Percentiles rank a stretch among this genome's conserved stretches.
These are phyloP conservation scores for Coemansia sp. DNA, from an alignment of 192 early-diverging fungal species.

Conservation along the genomic window DNA sequence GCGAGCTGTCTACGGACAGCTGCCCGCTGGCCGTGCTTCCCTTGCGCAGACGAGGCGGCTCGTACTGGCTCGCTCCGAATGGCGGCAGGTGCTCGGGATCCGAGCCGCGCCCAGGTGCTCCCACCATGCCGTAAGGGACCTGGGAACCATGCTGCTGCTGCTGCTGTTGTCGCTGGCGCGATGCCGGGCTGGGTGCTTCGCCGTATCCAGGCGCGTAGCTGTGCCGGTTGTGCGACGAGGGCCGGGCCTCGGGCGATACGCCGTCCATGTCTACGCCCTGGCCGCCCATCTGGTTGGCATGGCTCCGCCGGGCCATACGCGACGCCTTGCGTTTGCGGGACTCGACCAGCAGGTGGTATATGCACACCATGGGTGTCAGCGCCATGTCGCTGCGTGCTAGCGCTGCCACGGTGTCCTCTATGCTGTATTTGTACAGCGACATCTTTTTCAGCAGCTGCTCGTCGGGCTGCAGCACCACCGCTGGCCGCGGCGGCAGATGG, in stretches of 20 bases:
- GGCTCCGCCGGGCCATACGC: constrained; percentile 37
- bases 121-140: constrained; percentile 11
- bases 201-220: constrained; percentile 38
- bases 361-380: constrained; percentile 42
- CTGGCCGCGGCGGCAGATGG: constrained; percentile 61
- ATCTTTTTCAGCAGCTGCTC: constrained; percentile 45
- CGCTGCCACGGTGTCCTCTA: constrained; percentile 30
- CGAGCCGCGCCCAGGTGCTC: constrained; percentile 7
- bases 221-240: constrained; percentile 27
- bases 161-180: neutral
- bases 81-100: constrained; percentile 26
- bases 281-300: constrained; percentile 28
- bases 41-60: constrained; percentile 45
- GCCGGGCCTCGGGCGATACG: constrained; percentile 13
- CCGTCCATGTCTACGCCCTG: constrained; percentile 11
- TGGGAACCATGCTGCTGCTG: constrained; percentile 20
- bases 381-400: constrained; percentile 42
- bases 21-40: constrained; percentile 50
- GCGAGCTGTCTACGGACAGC: constrained; percentile 42
- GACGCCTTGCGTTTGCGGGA: constrained; percentile 41
- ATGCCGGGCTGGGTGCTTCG: constrained; percentile 8
- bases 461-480: constrained; percentile 45
- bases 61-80: constrained; percentile 51
- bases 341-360: constrained; percentile 50
- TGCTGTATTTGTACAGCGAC: constrained; percentile 38